Conservation (phyloP, 257 asterid species). For the Solanum virginianum region DNA sequence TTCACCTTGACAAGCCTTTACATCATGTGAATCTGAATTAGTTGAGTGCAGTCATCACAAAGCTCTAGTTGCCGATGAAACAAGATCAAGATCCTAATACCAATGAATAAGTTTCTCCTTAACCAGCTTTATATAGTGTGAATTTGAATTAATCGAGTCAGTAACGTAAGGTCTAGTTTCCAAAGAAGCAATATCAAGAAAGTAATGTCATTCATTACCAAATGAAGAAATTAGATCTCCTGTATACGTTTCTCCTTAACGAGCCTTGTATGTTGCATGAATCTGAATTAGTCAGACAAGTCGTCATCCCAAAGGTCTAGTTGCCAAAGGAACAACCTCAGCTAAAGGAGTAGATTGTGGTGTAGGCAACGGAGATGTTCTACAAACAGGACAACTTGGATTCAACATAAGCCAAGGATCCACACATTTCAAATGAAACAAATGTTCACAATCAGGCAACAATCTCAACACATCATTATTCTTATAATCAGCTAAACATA, state of each 20-base stretch:
- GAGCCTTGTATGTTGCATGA: not conserved
- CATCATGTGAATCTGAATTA: not conserved
- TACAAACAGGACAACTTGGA: conserved; percentile 88
- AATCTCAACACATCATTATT: conserved; percentile 36
- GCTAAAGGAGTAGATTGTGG: conserved; percentile 76
- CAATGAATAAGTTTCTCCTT: not conserved
- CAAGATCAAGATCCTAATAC: conserved; percentile 1
- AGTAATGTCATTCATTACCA: not conserved
- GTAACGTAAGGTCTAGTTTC: conserved; percentile 41
- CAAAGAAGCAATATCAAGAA: conserved; percentile 27
- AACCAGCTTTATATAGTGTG: not conserved
- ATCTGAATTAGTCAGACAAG: not conserved
- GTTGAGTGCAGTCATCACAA: not conserved
- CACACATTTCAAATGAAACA: conserved; percentile 69
- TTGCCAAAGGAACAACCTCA: conserved; percentile 67
- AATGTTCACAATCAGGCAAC: conserved; percentile 77
- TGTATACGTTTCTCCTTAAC: fast-evolving
- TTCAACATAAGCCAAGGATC: conserved; percentile 84
- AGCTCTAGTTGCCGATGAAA: conserved; percentile 49
- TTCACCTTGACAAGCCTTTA: not conserved
- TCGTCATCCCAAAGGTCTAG: conserved; percentile 24
- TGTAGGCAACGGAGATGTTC: conserved; percentile 77
- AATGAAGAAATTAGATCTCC: not conserved
- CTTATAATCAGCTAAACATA: conserved; percentile 76
- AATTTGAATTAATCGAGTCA: not conserved